These are phyloP conservation scores for Venturia asperata DNA, from an alignment of 2,329 filamentous ascomycete species.

Conservation along the genomic window DNA sequence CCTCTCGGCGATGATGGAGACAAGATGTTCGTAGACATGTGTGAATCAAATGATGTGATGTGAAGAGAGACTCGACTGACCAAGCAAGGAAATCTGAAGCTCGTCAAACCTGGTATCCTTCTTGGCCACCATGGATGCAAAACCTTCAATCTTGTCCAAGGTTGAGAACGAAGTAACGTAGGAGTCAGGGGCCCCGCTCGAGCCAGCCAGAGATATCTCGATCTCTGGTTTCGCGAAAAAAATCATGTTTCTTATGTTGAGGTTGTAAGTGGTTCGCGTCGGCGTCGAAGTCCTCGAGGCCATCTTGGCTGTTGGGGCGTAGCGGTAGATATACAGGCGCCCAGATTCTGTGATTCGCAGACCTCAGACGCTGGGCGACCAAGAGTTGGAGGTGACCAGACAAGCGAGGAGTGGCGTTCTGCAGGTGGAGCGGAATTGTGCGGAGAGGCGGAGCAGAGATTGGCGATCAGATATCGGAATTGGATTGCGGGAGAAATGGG, in stretches of 20 bases:
- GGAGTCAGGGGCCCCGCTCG: conserved; percentile 26
- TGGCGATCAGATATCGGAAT: not conserved
- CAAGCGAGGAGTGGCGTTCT: not conserved
- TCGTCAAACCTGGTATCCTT: conserved; percentile 51
- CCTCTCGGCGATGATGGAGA: not conserved
- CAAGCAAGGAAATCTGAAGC: conserved; percentile 52
- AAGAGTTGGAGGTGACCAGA: not conserved
- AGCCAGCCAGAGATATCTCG: conserved; percentile 36
- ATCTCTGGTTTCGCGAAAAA: conserved; percentile 25
- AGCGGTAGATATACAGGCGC: not conserved
- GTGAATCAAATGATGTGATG: not conserved
- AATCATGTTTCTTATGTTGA: conserved; percentile 19
- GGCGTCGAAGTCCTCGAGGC: not conserved
- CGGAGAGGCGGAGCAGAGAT: not conserved
- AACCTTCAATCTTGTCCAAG: conserved; percentile 50
- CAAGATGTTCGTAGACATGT: not conserved
- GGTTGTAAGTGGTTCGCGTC: not conserved
- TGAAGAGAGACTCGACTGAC: conserved; percentile 30
- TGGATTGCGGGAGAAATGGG: not conserved
- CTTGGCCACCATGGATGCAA: conserved; percentile 43
- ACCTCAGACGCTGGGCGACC: not conserved
- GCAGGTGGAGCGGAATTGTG: not conserved
- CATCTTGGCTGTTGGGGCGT: not conserved
- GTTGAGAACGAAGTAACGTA: conserved; percentile 48
- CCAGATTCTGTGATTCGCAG: not conserved